A percentile compares a stretch with the other conserved stretches of the same genome.
Conservation (phyloP, 2,329 filamentous ascomycete genomes). For the Fusarium vanettenii region DNA sequence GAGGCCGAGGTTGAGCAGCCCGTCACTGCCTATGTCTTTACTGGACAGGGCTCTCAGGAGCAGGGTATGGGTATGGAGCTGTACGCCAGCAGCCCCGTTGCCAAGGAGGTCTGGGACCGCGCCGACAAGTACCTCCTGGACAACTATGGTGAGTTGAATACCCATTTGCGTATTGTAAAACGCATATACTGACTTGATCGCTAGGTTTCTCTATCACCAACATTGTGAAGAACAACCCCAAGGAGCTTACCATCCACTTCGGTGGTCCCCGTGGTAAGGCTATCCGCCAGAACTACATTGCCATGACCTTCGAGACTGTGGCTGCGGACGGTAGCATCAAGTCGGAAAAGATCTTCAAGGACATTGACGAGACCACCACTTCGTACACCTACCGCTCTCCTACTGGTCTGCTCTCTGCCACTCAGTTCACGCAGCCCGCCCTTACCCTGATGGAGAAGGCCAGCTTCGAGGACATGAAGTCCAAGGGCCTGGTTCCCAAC, state of each 20-base stretch:
- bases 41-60: slow-evolving; percentile 97
- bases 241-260: slow-evolving; percentile 98
- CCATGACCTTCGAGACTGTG: slow-evolving; percentile 99
- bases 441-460: slow-evolving; percentile 99
- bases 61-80: slow-evolving; percentile 99
- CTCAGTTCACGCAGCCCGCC: slow-evolving; percentile 97
- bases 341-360: slow-evolving; percentile 99
- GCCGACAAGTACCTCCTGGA: slow-evolving; percentile 98
- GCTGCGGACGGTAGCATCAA: slow-evolving; percentile 91
- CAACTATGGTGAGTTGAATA: slow-evolving; percentile 82
- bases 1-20: slow-evolving; percentile 99
- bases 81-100: slow-evolving; percentile 91
- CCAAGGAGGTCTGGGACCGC: slow-evolving; percentile 97
- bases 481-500: slow-evolving; percentile 93
- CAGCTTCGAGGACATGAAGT: slow-evolving; percentile 98
- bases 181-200: slow-evolving; percentile 17
- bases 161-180: background rate
- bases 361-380: slow-evolving; percentile 89
- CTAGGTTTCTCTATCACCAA: slow-evolving; percentile 94
- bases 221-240: slow-evolving; percentile 99
- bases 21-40: slow-evolving; percentile 96
- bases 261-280: slow-evolving; percentile 96
- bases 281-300: slow-evolving; percentile 99
- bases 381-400: slow-evolving; percentile 98
- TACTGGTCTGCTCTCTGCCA: slow-evolving; percentile 93